Conservation (phyloP, 129 eudicot species). For the Tagetes erecta region DNA sequence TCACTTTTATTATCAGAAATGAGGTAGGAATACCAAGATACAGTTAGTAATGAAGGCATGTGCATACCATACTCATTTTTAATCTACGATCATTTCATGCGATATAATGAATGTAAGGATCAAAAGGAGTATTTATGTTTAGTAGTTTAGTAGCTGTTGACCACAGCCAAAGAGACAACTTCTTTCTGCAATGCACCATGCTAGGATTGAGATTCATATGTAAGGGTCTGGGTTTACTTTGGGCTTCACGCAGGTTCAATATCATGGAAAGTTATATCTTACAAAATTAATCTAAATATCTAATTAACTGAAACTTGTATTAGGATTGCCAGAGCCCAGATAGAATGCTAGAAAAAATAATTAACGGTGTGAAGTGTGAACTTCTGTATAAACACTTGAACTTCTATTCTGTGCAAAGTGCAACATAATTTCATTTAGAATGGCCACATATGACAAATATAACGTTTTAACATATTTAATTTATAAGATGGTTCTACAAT, state of each 20-base stretch:
- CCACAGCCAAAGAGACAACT: neutral
- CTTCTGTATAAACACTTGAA: neutral
- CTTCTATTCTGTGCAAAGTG: neutral
- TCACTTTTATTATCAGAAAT: neutral
- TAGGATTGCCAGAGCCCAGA: neutral
- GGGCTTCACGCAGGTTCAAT: neutral
- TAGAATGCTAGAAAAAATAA: neutral
- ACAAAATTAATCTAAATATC: neutral
- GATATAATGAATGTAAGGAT: neutral
- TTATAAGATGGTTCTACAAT: neutral
- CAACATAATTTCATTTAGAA: neutral
- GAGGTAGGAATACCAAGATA: constrained; percentile 7
- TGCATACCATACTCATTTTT: neutral
- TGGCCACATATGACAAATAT: neutral
- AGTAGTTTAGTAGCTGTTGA: neutral
- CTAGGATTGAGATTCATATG: constrained; percentile 1
- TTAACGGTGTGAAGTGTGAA: neutral
- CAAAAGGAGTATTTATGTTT: neutral
- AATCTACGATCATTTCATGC: neutral
- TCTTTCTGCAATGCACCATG: neutral
- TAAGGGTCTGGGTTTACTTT: neutral
- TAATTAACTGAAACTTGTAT: neutral
- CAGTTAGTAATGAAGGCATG: constrained; percentile 2
- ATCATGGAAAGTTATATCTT: neutral
- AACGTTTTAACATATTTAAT: neutral